These are phyloP conservation scores for Boletellus sp. DNA, from an alignment of 768 basidiomycete species.

Conservation along the genomic window DNA sequence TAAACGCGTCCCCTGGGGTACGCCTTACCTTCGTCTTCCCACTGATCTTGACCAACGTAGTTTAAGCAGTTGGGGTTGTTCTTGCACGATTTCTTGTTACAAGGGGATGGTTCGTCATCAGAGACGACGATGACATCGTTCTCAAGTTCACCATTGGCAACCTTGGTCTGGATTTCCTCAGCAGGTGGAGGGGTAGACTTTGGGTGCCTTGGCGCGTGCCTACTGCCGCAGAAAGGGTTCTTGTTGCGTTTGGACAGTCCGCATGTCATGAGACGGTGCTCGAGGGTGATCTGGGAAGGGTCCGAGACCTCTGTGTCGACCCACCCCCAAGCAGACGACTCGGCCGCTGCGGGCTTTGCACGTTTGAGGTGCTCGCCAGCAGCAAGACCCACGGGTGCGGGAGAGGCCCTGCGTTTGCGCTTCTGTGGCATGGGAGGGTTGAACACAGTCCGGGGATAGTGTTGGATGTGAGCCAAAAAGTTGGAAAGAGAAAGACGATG, in stretches of 20 bases:
- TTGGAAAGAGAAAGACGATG: slow-evolving; percentile 7
- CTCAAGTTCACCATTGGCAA: slow-evolving; percentile 43
- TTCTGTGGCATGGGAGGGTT: slow-evolving; percentile 48
- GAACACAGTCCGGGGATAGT: not conserved
- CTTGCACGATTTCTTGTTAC: slow-evolving; percentile 64
- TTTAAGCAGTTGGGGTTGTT: slow-evolving; percentile 84
- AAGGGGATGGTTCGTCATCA: slow-evolving; percentile 57
- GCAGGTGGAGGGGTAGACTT: slow-evolving; percentile 9
- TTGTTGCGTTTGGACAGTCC: slow-evolving; percentile 55
- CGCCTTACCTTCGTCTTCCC: slow-evolving; percentile 66
- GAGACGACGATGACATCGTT: slow-evolving; percentile 69
- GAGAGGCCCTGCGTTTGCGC: slow-evolving; percentile 52
- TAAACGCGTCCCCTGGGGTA: slow-evolving; percentile 10
- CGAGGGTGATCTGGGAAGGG: slow-evolving; percentile 56
- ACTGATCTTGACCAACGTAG: slow-evolving; percentile 78
- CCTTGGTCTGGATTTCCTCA: slow-evolving; percentile 8
- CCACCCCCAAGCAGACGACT: slow-evolving; percentile 72
- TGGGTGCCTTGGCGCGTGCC: slow-evolving; percentile 36
- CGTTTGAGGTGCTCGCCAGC: slow-evolving; percentile 65
- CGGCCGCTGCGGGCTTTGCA: slow-evolving; percentile 43
- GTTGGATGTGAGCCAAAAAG: slow-evolving; percentile 5
- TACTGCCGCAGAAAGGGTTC: slow-evolving; percentile 56
- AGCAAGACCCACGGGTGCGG: slow-evolving; percentile 47
- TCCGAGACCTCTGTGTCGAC: slow-evolving; percentile 61
- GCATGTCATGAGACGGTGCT: slow-evolving; percentile 65